Percentiles rank a stretch among this genome's conserved stretches.
These are phyloP conservation scores for Thalassiosira livingstoniorum DNA, from an alignment of 352 stramenopile genomes.

Conservation along the genomic window DNA sequence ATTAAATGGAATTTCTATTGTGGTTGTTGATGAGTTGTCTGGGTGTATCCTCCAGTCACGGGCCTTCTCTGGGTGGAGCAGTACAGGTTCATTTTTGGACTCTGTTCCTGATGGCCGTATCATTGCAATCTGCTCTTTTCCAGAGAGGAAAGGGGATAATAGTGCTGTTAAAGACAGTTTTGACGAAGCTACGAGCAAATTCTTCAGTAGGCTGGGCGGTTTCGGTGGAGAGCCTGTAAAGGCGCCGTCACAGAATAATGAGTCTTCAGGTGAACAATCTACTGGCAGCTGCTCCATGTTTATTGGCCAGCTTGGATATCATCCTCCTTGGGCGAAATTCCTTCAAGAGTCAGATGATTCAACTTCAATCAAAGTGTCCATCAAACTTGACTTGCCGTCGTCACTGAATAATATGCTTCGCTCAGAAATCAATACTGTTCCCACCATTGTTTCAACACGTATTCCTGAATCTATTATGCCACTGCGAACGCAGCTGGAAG, in stretches of 20 bases:
- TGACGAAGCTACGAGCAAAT: constrained; percentile 17
- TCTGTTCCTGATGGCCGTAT: constrained; percentile 64
- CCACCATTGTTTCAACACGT: constrained; percentile 57
- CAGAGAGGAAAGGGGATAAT: constrained; percentile 6
- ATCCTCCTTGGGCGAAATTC: constrained; percentile 71
- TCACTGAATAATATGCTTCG: constrained; percentile 37
- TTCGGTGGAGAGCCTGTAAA: constrained; percentile 28
- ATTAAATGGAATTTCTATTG: constrained; percentile 63
- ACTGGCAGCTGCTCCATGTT: constrained; percentile 30
- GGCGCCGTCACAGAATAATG: neutral
- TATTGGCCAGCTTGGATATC: constrained; percentile 68
- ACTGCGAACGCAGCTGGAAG: constrained; percentile 65
- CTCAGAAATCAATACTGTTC: constrained; percentile 58
- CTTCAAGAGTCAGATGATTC: constrained; percentile 26
- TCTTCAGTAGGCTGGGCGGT: constrained; percentile 49
- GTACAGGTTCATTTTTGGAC: constrained; percentile 61
- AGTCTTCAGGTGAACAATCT: constrained; percentile 5
- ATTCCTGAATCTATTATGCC: constrained; percentile 78
- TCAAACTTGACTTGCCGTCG: constrained; percentile 47
- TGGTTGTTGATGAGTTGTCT: constrained; percentile 70
- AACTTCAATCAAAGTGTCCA: constrained; percentile 54
- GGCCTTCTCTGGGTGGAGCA: constrained; percentile 64
- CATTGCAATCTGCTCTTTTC: constrained; percentile 61
- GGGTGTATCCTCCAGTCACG: constrained; percentile 80
- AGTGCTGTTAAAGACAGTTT: neutral